Evolutionary conservation across 2,329 filamentous ascomycete species (phyloP).

Genomic region (Penicillium expansum): DNA sequence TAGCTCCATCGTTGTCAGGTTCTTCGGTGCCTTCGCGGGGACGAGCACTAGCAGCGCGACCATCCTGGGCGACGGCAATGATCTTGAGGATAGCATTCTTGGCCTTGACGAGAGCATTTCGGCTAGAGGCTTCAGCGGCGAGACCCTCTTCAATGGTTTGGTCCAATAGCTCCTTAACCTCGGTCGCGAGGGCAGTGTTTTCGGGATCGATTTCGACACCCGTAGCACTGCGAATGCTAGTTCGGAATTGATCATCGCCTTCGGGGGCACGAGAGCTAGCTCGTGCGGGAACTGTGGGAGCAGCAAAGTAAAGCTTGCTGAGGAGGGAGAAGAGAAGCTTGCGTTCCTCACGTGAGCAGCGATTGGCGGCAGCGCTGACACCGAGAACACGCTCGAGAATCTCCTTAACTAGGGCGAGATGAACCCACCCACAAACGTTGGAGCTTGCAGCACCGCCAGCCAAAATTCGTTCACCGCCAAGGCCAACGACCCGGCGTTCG

Average conservation of each 20-base stretch:
- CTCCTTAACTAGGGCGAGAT: slow-evolving; percentile 73
- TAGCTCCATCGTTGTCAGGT: slow-evolving; percentile 30
- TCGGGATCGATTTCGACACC: slow-evolving; percentile 51
- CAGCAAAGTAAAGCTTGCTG: slow-evolving; percentile 75
- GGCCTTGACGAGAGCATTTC: slow-evolving; percentile 47
- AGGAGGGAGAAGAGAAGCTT: slow-evolving; percentile 76
- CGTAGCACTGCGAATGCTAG: slow-evolving; percentile 44
- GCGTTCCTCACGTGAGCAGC: slow-evolving; percentile 67
- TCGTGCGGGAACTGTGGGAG: slow-evolving; percentile 53
- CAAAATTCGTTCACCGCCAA: slow-evolving; percentile 51
- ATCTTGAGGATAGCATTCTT: slow-evolving; percentile 46
- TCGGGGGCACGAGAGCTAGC: slow-evolving; percentile 45
- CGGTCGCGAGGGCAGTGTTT: slow-evolving; percentile 53
- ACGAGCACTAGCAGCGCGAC: slow-evolving; percentile 31
- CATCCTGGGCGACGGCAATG: slow-evolving; percentile 50
- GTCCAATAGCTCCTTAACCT: slow-evolving; percentile 57
- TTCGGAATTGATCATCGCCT: slow-evolving; percentile 62
- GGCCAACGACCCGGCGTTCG: slow-evolving; percentile 70
- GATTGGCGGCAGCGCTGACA: slow-evolving; percentile 33
- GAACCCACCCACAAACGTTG: slow-evolving; percentile 68
- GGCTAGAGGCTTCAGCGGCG: slow-evolving; percentile 42
- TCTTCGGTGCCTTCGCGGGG: slow-evolving; percentile 35
- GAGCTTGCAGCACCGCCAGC: slow-evolving; percentile 54
- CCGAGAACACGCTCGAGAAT: slow-evolving; percentile 72
- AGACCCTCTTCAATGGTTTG: slow-evolving; percentile 53